Conservation (phyloP, 768 basidiomycete genomes). For the Boletus reticulatus region DNA sequence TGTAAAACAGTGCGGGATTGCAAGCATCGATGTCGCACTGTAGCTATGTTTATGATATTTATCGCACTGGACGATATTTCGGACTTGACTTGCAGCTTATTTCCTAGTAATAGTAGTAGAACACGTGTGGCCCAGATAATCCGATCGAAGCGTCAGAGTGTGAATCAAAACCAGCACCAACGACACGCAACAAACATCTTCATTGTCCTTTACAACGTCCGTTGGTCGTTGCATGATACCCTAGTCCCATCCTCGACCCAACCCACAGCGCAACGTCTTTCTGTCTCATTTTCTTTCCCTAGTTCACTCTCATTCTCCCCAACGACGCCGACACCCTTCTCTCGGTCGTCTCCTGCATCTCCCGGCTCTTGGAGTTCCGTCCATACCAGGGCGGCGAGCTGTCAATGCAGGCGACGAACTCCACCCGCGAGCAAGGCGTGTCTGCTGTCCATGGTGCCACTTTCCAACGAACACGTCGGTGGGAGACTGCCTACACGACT, state of each 20-base stretch:
- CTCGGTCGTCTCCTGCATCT: neutral
- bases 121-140: neutral
- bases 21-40: constrained; percentile 22
- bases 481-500: constrained; percentile 11
- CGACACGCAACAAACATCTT: neutral
- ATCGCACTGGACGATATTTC: no score
- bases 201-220: neutral
- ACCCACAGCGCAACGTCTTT: no score
- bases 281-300: neutral
- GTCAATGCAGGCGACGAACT: constrained; percentile 17
- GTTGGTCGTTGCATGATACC: neutral
- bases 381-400: constrained; percentile 5
- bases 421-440: neutral
- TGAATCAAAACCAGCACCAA: neutral
- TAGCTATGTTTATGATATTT: constrained; percentile 21
- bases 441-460: neutral
- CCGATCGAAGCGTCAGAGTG: neutral
- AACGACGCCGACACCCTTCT: neutral
- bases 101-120: neutral
- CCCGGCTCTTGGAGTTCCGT: neutral
- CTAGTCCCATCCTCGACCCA: neutral
- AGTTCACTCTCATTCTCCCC: neutral
- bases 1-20: constrained; percentile 24
- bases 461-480: constrained; percentile 6
- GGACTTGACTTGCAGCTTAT: no score